Evolutionary conservation across 208 protist species (phyloP), one percentile per base, ranked within the genome.

Genomic region (Willaertia magna): DNA sequence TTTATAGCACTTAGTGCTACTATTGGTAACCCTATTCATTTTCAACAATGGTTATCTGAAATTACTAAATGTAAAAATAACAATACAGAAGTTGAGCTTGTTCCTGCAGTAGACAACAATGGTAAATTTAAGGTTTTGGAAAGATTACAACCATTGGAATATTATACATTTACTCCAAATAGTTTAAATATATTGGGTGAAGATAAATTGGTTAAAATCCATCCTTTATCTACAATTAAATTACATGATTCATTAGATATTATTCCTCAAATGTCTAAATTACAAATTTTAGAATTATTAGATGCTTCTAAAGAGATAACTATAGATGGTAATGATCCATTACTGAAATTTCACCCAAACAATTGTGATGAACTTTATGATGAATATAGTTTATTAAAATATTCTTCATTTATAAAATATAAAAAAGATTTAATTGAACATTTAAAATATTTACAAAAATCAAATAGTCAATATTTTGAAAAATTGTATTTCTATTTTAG

Each of bases 1-100:
- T 82, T 85, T 12, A 44, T 87, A 39, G 85, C 85, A 48, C 46
- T 85, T 9, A 74, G 48, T 44, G 85, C 85, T 12, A 74, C 85
- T 4, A 83, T 87, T 47, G n/a, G 40, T 26, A 85, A 85, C 44
- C n/a, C 74, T 39, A 0, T 46, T 9, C 30, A 84, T 34, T 85
- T 87, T 47, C 22, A 1, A 16, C n/a, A 59, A 39, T 84, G 79
- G 79, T 43, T 84, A 20, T 49, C 42, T 47, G 47, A 43, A 42
- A n/a, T 26, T 43, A 52, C 26, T 7, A 14, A 34, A 79, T 34
- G 34, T 47, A 22, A 16, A 79, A 49, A 16, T n/a, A n/a, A 47
- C 47, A 26, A 39, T 22, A 52, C 76, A 47, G 26, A 52, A 51
- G 26, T 59, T 59, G 51, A 20, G 26, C 16, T 59, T 20, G 51